Conservation (phyloP, 2,329 filamentous ascomycete genomes). For the Stromatinia cepivora region DNA sequence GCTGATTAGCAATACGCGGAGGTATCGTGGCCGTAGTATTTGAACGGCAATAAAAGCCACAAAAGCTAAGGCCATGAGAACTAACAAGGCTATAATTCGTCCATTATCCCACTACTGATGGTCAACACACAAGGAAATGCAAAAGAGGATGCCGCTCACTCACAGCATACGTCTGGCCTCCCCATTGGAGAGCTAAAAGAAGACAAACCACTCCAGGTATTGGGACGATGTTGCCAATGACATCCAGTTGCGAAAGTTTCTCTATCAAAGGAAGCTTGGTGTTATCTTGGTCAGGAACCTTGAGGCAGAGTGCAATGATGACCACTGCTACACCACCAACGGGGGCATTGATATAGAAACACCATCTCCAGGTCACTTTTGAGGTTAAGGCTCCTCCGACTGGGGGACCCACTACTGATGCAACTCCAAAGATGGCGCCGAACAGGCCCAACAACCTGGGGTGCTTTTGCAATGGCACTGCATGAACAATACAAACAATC, state of each 20-base stretch:
- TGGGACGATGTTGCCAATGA: background rate
- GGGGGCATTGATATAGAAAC: conserved; percentile 10
- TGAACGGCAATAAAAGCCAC: conserved; percentile 40
- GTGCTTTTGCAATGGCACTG: conserved; percentile 8
- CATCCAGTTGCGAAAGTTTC: conserved; percentile 9
- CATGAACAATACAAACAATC: background rate
- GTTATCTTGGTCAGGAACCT: conserved; percentile 4
- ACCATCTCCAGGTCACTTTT: conserved; percentile 13
- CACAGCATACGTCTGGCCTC: conserved; percentile 43
- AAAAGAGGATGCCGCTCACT: conserved; percentile 14
- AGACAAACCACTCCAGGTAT: conserved; percentile 37
- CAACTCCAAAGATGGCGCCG: conserved; percentile 12
- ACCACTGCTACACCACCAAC: background rate
- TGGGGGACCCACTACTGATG: conserved; percentile 26
- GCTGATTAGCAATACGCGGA: conserved; percentile 41
- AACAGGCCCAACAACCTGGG: conserved; percentile 10
- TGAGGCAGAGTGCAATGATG: conserved; percentile 1
- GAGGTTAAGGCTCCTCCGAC: conserved; percentile 13
- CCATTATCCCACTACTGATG: conserved; percentile 24
- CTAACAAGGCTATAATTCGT: conserved; percentile 41
- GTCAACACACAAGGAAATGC: background rate
- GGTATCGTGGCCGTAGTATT: conserved; percentile 40
- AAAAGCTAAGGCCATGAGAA: conserved; percentile 36
- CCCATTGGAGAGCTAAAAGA: conserved; percentile 39
- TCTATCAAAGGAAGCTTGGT: conserved; percentile 6